Evolutionary conservation across 2,329 filamentous ascomycete species (phyloP).

Genomic region (Amesomyces nigricolor): DNA sequence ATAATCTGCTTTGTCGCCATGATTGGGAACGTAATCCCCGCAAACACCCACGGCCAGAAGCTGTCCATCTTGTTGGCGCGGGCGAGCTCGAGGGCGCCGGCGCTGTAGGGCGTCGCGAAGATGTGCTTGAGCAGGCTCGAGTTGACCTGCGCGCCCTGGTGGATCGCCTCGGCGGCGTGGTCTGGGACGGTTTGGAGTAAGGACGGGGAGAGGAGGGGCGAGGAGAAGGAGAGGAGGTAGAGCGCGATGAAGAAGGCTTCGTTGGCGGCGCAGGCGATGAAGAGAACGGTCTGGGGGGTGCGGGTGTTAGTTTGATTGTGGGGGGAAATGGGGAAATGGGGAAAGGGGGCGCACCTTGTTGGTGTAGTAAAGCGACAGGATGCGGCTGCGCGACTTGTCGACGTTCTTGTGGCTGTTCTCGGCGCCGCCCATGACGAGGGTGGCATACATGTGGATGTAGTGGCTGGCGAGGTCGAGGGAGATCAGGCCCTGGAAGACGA

Average conservation of each 20-base stretch:
- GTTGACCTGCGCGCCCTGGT: conserved; percentile 64
- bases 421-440: conserved; percentile 76
- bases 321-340: background rate
- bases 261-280: conserved; percentile 83
- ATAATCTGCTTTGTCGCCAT: conserved; percentile 91
- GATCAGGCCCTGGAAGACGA: conserved; percentile 91
- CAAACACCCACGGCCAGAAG: conserved; percentile 70
- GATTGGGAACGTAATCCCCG: conserved; percentile 72
- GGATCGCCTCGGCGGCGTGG: conserved; percentile 45
- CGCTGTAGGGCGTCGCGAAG: conserved; percentile 86
- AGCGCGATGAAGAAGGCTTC: conserved; percentile 97
- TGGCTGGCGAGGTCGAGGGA: conserved; percentile 90
- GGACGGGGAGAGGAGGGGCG: conserved; percentile 79
- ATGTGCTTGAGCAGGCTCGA: conserved; percentile 65
- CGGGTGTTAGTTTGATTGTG: background rate
- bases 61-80: conserved; percentile 88
- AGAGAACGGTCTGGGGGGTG: conserved; percentile 71
- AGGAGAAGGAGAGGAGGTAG: conserved; percentile 95
- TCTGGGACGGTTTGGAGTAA: conserved; percentile 61
- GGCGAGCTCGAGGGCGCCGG: conserved; percentile 85
- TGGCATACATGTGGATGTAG: conserved; percentile 99
- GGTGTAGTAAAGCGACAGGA: conserved; percentile 93
- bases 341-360: conserved; percentile 65
- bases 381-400: conserved; percentile 77
- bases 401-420: conserved; percentile 89